Conservation (phyloP, 2,329 filamentous ascomycete species). For the Fusarium equiseti region DNA sequence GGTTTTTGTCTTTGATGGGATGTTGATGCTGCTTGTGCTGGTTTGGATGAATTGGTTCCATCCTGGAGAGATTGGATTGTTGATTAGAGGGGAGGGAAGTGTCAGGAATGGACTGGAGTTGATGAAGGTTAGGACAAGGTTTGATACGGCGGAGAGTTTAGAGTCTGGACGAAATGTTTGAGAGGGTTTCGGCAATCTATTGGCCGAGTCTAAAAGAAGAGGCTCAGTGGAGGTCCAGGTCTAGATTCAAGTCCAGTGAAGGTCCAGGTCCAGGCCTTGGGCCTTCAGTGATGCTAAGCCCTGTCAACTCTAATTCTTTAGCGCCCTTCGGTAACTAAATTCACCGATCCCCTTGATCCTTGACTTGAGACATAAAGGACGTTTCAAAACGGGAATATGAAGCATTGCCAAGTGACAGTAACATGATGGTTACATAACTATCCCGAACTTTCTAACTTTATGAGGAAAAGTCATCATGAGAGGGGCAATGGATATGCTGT, state of each 20-base stretch:
- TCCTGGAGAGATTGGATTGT: conserved; percentile 46
- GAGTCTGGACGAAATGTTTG: conserved; percentile 13
- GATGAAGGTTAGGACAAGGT: conserved; percentile 26
- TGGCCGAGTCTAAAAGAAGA: not conserved
- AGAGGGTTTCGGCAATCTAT: not conserved
- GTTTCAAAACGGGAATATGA: conserved; percentile 1
- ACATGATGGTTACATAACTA: not conserved
- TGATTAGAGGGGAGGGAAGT: conserved; percentile 40
- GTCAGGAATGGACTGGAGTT: conserved; percentile 44
- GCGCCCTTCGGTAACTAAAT: not conserved
- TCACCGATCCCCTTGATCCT: not conserved
- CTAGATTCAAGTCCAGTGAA: not conserved
- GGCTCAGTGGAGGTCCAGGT: not conserved
- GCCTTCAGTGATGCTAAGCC: not conserved
- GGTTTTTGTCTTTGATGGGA: conserved; percentile 55
- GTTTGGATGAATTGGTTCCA: conserved; percentile 50
- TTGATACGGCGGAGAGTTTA: conserved; percentile 33
- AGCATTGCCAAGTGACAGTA: not conserved
- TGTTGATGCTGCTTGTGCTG: conserved; percentile 51
- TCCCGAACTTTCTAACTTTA: not conserved
- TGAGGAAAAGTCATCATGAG: not conserved
- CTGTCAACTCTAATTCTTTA: conserved; percentile 3
- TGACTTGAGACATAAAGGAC: conserved; percentile 23
- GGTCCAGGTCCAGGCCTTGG: not conserved
- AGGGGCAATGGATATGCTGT: not conserved